A percentile compares a stretch with the other conserved stretches of the same genome.
Evolutionary conservation across 352 stramenopile species (phyloP).

Genomic region (Aphanomyces invadans): DNA sequence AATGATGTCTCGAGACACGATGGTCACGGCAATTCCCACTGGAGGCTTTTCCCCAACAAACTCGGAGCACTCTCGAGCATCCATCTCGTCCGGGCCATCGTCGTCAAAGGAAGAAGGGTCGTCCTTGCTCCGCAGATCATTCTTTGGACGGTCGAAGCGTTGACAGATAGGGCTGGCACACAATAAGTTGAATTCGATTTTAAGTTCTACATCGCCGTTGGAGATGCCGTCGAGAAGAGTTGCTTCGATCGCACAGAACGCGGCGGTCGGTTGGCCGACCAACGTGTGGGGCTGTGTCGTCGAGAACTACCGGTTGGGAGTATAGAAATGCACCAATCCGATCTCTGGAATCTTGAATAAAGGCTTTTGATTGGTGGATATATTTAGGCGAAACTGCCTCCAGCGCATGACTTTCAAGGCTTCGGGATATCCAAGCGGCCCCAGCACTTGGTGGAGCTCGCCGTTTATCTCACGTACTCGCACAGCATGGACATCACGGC

Average conservation of each 20-base stretch:
- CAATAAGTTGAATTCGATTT: too few relatives aligned
- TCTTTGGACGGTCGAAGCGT: neutral
- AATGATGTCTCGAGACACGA: neutral
- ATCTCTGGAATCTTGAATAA: neutral
- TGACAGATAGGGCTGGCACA: too few relatives aligned
- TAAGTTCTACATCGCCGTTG: too few relatives aligned
- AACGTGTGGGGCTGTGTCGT: too few relatives aligned
- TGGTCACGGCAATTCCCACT: neutral
- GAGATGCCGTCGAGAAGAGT: too few relatives aligned
- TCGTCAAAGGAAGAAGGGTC: neutral
- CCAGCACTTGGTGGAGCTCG: neutral
- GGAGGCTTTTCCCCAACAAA: neutral
- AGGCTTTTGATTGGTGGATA: neutral
- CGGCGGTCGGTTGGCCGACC: too few relatives aligned
- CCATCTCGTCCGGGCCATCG: neutral
- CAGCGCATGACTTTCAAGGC: neutral
- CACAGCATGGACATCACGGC: conserved; percentile 14
- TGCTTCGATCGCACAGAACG: too few relatives aligned
- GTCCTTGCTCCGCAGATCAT: neutral
- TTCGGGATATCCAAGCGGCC: neutral
- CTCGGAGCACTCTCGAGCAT: neutral
- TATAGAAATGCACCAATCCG: neutral
- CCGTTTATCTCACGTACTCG: neutral
- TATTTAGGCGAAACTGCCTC: neutral
- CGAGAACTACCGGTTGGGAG: too few relatives aligned